Evolutionary conservation across 345 rosid genomes (phyloP).

Genomic region (Dipteronia sinensis): DNA sequence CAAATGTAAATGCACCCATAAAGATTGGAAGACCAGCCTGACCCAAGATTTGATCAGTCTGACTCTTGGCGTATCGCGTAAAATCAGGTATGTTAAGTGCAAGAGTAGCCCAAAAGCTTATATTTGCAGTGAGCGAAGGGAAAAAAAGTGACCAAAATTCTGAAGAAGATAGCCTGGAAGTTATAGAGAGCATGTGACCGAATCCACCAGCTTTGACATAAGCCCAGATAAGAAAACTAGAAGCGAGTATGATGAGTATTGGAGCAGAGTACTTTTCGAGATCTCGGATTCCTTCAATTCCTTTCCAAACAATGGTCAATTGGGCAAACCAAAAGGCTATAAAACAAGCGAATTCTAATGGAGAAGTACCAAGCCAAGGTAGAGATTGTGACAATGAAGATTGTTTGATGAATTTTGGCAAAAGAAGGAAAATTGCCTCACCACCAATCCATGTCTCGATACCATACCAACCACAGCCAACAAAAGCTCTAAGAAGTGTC

Average conservation of each 20-base stretch:
- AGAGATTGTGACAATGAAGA: constrained; percentile 44
- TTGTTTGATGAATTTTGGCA: constrained; percentile 53
- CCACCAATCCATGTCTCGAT: constrained; percentile 99
- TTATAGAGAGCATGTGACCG: constrained; percentile 64
- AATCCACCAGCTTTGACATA: constrained; percentile 81
- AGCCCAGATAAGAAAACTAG: constrained; percentile 73
- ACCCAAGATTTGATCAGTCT: constrained; percentile 76
- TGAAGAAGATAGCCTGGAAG: constrained; percentile 59
- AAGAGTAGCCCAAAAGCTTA: constrained; percentile 91
- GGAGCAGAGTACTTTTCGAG: constrained; percentile 90
- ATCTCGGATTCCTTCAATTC: constrained; percentile 80
- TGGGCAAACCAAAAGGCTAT: constrained; percentile 80
- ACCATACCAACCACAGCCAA: constrained; percentile 98
- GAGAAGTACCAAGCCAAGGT: constrained; percentile 93
- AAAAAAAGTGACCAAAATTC: constrained; percentile 87
- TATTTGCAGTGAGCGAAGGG: constrained; percentile 91
- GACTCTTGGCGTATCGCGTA: constrained; percentile 74
- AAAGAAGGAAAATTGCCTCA: constrained; percentile 82
- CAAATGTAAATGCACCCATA: constrained; percentile 89
- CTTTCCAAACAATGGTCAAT: constrained; percentile 66
- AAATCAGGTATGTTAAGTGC: constrained; percentile 95
- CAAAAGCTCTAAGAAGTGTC: constrained; percentile 78
- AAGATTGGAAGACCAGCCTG: constrained; percentile 84
- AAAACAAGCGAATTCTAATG: constrained; percentile 82
- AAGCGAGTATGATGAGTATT: constrained; percentile 63